phyloP scores from a whole-genome alignment of 768 basidiomycete genomes.

The Termitomyces sp. region DNA sequence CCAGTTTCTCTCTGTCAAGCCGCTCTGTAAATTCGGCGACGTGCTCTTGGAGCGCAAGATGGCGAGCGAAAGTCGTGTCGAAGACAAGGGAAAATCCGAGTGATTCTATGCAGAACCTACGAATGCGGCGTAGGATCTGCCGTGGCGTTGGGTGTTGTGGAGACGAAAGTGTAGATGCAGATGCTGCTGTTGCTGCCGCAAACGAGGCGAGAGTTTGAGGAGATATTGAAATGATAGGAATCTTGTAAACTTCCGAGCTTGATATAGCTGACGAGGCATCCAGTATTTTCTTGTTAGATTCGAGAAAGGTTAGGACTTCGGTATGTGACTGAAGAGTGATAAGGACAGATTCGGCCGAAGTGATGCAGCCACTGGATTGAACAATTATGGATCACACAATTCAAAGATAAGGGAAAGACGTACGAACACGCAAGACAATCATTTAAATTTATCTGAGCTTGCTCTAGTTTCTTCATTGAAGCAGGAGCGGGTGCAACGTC shows the following conservation, averaged over 20 bases:
- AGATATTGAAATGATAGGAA: conserved; percentile 82
- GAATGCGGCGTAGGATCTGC: conserved; percentile 67
- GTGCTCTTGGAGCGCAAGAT: conserved; percentile 82
- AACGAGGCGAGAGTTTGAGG: conserved; percentile 86
- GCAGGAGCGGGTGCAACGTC: conserved; percentile 11
- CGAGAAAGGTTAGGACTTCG: conserved; percentile 83
- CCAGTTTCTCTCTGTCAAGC: conserved; percentile 23
- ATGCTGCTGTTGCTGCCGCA: conserved; percentile 56
- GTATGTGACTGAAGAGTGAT: conserved; percentile 94
- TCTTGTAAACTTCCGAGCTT: conserved; percentile 37
- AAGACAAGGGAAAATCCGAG: conserved; percentile 82
- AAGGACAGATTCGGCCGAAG: conserved; percentile 95
- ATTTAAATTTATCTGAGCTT: conserved; percentile 94
- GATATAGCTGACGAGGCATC: conserved; percentile 1
- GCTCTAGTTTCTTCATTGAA: conserved; percentile 66
- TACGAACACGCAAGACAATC: conserved; percentile 98
- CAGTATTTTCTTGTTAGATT: conserved; percentile 38
- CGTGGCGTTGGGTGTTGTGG: conserved; percentile 40
- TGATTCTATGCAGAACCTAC: conserved; percentile 60
- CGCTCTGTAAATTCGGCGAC: conserved; percentile 79
- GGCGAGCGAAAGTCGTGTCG: conserved; percentile 94
- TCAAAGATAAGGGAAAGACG: conserved; percentile 23
- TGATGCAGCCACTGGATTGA: conserved; percentile 84
- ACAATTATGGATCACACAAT: neutral
- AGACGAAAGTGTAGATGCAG: conserved; percentile 43